A percentile compares a stretch with the other conserved stretches of the same genome.
phyloP scores from a whole-genome alignment of 441 rosid genomes.

The Pelargonium myrrhifolium region DNA sequence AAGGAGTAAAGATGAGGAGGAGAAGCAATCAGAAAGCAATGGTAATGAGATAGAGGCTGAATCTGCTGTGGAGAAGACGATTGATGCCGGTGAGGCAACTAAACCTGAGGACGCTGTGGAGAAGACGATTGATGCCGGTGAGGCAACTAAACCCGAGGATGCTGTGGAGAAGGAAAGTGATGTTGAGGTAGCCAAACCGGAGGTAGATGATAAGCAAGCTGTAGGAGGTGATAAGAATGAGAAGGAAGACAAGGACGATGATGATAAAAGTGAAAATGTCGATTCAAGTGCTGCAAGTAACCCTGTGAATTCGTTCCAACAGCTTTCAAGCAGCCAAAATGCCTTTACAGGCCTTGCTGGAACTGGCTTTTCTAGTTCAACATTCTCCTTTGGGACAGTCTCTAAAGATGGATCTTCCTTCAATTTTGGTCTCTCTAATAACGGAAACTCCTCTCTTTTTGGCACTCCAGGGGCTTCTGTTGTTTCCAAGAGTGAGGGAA shows the following conservation, averaged over 20 bases:
- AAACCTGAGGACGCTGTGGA: conserved; percentile 15
- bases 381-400: conserved; percentile 57
- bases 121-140: conserved; percentile 14
- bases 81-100: conserved; percentile 23
- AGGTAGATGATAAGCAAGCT: conserved; percentile 25
- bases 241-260: conserved; percentile 28
- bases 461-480: conserved; percentile 35
- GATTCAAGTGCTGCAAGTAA: conserved; percentile 42
- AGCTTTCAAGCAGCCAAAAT: conserved; percentile 83
- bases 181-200: conserved; percentile 24
- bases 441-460: conserved; percentile 62
- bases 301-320: conserved; percentile 63
- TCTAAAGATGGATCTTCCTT: conserved; percentile 45
- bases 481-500: conserved; percentile 42
- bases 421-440: conserved; percentile 50
- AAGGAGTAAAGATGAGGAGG: conserved; percentile 15
- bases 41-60: conserved; percentile 26
- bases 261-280: conserved; percentile 25
- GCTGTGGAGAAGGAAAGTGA: conserved; percentile 16
- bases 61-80: conserved; percentile 13
- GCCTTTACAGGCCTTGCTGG: conserved; percentile 89
- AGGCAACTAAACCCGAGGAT: conserved; percentile 6
- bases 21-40: conserved; percentile 23
- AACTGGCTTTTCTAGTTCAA: conserved; percentile 57
- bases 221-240: conserved; percentile 26